Conservation (phyloP, 495 filamentous ascomycete species). For the Neurospora pannonica region DNA sequence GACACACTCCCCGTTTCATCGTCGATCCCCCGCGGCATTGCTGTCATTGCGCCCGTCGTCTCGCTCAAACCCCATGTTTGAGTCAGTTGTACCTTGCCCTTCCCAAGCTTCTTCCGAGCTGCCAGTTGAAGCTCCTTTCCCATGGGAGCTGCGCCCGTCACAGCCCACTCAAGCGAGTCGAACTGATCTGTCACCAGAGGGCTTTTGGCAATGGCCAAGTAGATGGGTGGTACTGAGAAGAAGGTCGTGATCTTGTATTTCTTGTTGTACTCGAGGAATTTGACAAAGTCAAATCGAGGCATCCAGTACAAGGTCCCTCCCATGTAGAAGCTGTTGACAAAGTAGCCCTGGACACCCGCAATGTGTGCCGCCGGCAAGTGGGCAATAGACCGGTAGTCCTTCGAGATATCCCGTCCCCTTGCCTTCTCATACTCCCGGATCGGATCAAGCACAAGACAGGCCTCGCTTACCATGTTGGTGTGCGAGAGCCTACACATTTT, state of each 20-base stretch:
- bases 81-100: constrained; percentile 31
- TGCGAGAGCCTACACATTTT: constrained; percentile 78
- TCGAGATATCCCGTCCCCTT: not conserved
- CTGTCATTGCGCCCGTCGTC: constrained; percentile 28
- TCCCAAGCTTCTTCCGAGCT: constrained; percentile 23
- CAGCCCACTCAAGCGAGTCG: constrained; percentile 11
- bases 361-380: constrained; percentile 42
- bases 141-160: constrained; percentile 27
- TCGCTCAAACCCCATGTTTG: constrained; percentile 75
- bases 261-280: constrained; percentile 34
- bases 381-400: constrained; percentile 30
- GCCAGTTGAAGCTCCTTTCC: constrained; percentile 27
- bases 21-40: constrained; percentile 6
- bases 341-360: constrained; percentile 35
- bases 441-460: constrained; percentile 12
- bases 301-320: constrained; percentile 44
- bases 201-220: constrained; percentile 37
- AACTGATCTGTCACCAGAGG: constrained; percentile 43
- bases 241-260: constrained; percentile 37
- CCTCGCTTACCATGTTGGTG: constrained; percentile 46
- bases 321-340: constrained; percentile 25
- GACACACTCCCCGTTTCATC: constrained; percentile 20
- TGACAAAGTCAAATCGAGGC: constrained; percentile 33
- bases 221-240: constrained; percentile 44
- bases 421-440: constrained; percentile 1